Evolutionary conservation across 2,329 filamentous ascomycete species (phyloP), one percentile per base, ranked within the genome.

Genomic region (Diaporthe citri): DNA sequence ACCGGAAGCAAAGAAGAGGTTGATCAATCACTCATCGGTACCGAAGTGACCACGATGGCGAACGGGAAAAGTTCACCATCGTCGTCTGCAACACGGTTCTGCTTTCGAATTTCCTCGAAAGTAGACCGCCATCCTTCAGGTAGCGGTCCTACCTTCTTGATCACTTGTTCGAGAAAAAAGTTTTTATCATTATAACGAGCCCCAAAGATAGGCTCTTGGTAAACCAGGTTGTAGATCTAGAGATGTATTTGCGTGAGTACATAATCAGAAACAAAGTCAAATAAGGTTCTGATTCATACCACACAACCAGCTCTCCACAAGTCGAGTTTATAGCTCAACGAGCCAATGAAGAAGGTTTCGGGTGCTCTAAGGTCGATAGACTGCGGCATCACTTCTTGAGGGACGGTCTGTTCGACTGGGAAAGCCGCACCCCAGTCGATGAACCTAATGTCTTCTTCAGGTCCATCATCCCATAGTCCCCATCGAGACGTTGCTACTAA

Each of bases 101-200:
- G 4, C 56, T 59, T 10, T 39, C 20, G 56, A n/a, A 59, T 39
- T 39, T 39, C 34, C 34, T 59, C 34, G 22, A 59, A 59, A 9
- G 39, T 41, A 15, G 56, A 59, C 22, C 31, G 56, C 56, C 56
- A 59, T 5, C 13, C 56, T 20, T 39, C 34, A 15, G 56, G 56
- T 10, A 59, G 34, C 20, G 34, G 56, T 25, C 56, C 34, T n/a
- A 59, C 56, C 56, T 59, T 59, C 34, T 59, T 59, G 4, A 59
- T 39, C 56, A 59, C 56, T n/a, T 59, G 56, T 3, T 59, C 34
- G 56, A 59, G 56, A 59, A 59, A 59, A 34, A n/a, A 59, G 9
- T 59, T 34, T n/a, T 36, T 39, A 25, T 59, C 56, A 15, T 39
- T 59, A n/a, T 39, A 13, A 25, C 56, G 56, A 13, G 31, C 31